phyloP scores from a whole-genome alignment of 345 rosid species.

The Hibiscus tridactylites region DNA sequence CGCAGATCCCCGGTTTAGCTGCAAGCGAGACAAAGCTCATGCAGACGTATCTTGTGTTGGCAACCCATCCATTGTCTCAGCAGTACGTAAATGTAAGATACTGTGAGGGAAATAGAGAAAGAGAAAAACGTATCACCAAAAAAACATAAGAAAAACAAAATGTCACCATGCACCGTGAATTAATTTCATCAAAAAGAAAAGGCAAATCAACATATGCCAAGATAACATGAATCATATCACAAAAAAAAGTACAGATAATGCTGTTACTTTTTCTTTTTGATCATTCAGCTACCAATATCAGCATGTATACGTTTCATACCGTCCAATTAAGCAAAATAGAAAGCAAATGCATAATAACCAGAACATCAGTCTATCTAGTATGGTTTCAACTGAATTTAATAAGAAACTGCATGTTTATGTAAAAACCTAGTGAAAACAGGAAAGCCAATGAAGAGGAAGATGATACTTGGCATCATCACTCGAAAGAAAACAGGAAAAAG shows the following conservation, averaged over 20 bases:
- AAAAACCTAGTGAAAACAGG: not conserved
- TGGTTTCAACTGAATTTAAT: not conserved
- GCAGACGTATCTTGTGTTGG: conserved; percentile 37
- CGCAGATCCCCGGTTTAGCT: conserved; percentile 29
- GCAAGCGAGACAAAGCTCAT: conserved; percentile 28
- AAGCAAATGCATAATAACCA: not conserved
- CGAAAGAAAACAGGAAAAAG: not conserved
- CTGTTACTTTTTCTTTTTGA: not conserved
- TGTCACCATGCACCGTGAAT: not conserved
- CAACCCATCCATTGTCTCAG: conserved; percentile 38
- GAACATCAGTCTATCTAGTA: not conserved
- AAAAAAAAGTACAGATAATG: not conserved
- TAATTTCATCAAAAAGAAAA: not conserved
- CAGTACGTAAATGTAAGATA: not conserved
- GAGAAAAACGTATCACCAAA: not conserved
- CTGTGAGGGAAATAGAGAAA: conserved; percentile 8
- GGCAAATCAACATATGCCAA: not conserved
- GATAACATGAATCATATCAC: not conserved
- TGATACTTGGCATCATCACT: too few relatives aligned
- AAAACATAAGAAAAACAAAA: too few relatives aligned
- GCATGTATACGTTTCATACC: not conserved
- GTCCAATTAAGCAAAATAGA: not conserved
- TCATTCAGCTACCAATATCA: not conserved
- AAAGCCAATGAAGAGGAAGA: too few relatives aligned
- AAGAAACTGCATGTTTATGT: not conserved